Evolutionary conservation across 2,329 filamentous ascomycete genomes (phyloP).

Genomic region (Aureobasidium sp.): DNA sequence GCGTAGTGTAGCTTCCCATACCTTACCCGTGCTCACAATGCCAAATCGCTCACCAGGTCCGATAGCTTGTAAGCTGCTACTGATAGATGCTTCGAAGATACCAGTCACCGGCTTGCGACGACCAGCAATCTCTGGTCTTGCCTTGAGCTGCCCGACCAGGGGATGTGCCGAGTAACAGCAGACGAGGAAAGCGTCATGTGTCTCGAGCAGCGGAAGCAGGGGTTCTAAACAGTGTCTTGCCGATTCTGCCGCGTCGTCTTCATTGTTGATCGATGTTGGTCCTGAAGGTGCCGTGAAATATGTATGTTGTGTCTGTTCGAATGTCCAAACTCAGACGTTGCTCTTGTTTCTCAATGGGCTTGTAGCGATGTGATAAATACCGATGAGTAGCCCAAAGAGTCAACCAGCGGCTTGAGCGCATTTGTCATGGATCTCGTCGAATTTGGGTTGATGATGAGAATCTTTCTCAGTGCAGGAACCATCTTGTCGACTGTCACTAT

Average conservation of each 20-base stretch:
- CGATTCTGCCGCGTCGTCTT: constrained; percentile 58
- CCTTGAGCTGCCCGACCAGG: constrained; percentile 57
- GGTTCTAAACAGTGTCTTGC: constrained; percentile 55
- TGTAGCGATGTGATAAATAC: constrained; percentile 28
- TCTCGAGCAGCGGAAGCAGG: constrained; percentile 38
- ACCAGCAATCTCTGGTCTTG: constrained; percentile 32
- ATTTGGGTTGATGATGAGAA: constrained; percentile 75
- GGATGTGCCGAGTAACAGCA: constrained; percentile 86
- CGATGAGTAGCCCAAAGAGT: constrained; percentile 37
- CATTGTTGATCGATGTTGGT: constrained; percentile 72
- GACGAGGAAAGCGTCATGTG: constrained; percentile 71
- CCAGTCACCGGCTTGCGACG: constrained; percentile 57
- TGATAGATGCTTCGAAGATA: constrained; percentile 77
- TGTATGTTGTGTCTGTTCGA: constrained; percentile 40
- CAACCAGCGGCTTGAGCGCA: constrained; percentile 49
- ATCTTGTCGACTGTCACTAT: constrained; percentile 1
- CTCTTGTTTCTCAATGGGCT: constrained; percentile 25
- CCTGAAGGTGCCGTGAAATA: constrained; percentile 62
- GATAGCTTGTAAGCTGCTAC: constrained; percentile 53
- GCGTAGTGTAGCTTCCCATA: constrained; percentile 69
- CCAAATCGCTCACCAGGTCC: constrained; percentile 58
- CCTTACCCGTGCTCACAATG: constrained; percentile 79
- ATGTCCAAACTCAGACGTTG: constrained; percentile 31
- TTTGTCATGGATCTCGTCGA: constrained; percentile 67
- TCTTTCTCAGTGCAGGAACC: constrained; percentile 24